Evolutionary conservation across 768 basidiomycete genomes (phyloP), one percentile per base, ranked within the genome.

Genomic region (Tremella fuciformis): DNA sequence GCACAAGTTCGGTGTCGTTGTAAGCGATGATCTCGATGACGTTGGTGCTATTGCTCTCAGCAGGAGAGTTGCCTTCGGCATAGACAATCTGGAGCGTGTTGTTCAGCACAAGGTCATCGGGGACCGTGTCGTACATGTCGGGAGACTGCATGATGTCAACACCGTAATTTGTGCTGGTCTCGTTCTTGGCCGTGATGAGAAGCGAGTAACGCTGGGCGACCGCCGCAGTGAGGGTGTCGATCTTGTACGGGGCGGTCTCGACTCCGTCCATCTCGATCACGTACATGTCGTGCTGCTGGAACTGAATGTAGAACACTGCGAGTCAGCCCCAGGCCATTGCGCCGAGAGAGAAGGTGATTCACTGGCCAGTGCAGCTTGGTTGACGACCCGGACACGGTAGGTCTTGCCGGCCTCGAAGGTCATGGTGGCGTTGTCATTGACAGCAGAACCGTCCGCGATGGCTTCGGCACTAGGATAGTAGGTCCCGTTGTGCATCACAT

Each of bases 151-250:
- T 65, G 25, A 71, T 52, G 59, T 58, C 64, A 58, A 99, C 84
- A 51, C 84, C 84, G 86, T 86, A 98, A 80, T 99, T 96, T 19
- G 83, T 79, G 25, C 82, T 79, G 0, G 86, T 88, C 63, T 91
- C 88, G 76, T 93, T 93, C 49, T 87, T 84, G 9, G 94, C 93
- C 11, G 86, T 87, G 53, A 99, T 89, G 29, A 97, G 84, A 40
- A 99, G 80, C 0, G 92, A 93, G 77, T 94, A 96, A 18, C 94
- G 85, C 76, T 98, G 94, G 0, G 92, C 92, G 26, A 88, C 91
- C 13, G 89, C 82, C 57, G 97, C 57, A 42, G 84, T 82, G 50
- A 97, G 68, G 38, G 87, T 75, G 71, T 89, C 87, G 62, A 86
- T 85, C 0, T 85, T 82, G 40, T 79, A 87, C 61, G 86, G 85